Conservation (phyloP, 1,284 basidiomycete genomes). For the Tylopilus sp. region DNA sequence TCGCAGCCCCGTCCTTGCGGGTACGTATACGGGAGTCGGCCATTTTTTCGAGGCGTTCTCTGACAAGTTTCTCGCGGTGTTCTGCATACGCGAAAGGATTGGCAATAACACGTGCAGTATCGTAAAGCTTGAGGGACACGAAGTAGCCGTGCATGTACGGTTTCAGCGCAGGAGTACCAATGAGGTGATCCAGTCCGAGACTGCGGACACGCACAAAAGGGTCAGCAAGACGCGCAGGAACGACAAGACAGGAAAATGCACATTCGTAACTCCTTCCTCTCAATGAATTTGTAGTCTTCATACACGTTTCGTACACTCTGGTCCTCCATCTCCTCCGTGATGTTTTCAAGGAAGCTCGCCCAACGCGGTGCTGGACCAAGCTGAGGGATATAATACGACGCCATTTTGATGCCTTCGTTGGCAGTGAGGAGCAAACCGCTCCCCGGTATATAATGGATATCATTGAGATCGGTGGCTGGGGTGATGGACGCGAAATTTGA, state of each 20-base stretch:
- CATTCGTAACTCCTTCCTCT: constrained; percentile 81
- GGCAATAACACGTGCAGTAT: constrained; percentile 89
- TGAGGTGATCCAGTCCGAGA: constrained; percentile 87
- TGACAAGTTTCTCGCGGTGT: constrained; percentile 82
- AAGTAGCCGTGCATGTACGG: constrained; percentile 99
- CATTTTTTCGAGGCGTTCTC: constrained; percentile 88
- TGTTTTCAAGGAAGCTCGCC: constrained; percentile 96
- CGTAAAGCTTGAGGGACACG: constrained; percentile 90
- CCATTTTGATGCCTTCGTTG: constrained; percentile 91
- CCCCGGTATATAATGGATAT: constrained; percentile 82
- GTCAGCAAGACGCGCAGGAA: constrained; percentile 4
- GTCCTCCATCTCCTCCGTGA: constrained; percentile 97
- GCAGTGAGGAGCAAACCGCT: constrained; percentile 85
- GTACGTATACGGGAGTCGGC: constrained; percentile 88
- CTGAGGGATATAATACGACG: constrained; percentile 89
- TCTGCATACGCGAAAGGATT: constrained; percentile 96
- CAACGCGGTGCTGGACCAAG: constrained; percentile 95
- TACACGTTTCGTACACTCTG: constrained; percentile 75
- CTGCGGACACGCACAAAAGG: constrained; percentile 36
- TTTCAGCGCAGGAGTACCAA: constrained; percentile 92
- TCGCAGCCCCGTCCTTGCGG: constrained; percentile 46
- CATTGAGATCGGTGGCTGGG: constrained; percentile 82
- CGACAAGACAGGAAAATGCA: constrained; percentile 38
- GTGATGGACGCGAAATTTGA: constrained; percentile 92
- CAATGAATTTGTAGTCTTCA: constrained; percentile 97